Base-by-base conservation (phyloP, 768 basidiomycete genomes). In the Mycena maculata region DNA sequence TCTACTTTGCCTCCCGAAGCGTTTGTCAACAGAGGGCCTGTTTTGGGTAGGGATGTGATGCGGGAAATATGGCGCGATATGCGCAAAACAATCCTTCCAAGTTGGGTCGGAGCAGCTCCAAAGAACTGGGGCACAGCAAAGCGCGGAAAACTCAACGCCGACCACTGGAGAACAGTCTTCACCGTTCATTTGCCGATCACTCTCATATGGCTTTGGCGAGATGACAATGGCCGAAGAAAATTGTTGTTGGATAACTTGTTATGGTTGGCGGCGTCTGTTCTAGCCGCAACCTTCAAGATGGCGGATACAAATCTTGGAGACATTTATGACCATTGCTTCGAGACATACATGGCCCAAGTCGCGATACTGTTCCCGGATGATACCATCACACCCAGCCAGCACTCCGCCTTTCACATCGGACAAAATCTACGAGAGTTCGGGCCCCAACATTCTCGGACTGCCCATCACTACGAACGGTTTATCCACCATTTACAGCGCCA, bases 131-230 rank as follows among this genome's bases (percentile, higher is more conserved):
- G 76, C 9, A 72, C 72, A 44, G n/a, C 59, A 28, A 11, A 74
- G 54, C 56, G 71, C 2, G 77, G 77, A 18, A 79, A 79, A 42
- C 74, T 79, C 7, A 75, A 70, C 23, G 80, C 80, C 0, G 76
- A 82, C 45, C 76, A 83, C 31, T 83, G 79, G 77, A 55, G 77
- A 5, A 73, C 73, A 2, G 63, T 76, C 6, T 77, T 76, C 60
- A 73, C 74, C 0, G 72, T 83, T 20, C 75, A 80, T 58, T 57
- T 82, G 0, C 70, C 74, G 0, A 73, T 82, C 39, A 80, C 79
- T 2, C 69, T 83, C 4, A 75, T 79, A 18, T 72, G 78, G 10
- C 65, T 81, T 0, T 84, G 81, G 82, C 72, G 74, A 1, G 23
- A 52, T 22, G 65, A 72, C 18, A 48, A 54, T 2, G 66, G 67